Conservation (phyloP, 139 green algal species). For the Desmodesmus armatus region DNA sequence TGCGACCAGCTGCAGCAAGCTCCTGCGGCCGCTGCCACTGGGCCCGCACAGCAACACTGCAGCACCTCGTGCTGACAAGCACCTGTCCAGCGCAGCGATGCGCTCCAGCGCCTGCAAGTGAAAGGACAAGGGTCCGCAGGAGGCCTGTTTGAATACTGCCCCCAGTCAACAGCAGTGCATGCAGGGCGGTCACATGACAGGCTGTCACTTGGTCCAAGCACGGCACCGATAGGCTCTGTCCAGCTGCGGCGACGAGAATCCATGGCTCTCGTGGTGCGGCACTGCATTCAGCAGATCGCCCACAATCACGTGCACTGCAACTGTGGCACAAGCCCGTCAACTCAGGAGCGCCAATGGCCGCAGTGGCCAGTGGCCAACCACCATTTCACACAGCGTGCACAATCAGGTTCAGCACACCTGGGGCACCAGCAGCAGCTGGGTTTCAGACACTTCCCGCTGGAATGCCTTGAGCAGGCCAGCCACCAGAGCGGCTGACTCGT, state of each 20-base stretch:
- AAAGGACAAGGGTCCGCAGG: too few relatives aligned
- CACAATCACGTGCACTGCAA: too few relatives aligned
- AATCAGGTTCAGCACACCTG: slow-evolving; percentile 43
- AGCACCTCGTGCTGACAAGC: slow-evolving; percentile 66
- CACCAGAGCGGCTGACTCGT: neutral
- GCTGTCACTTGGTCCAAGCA: too few relatives aligned
- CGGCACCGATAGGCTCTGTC: too few relatives aligned
- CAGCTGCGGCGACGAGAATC: too few relatives aligned
- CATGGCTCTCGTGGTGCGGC: too few relatives aligned
- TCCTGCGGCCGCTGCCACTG: slow-evolving; percentile 63
- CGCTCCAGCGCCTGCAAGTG: slow-evolving; percentile 65
- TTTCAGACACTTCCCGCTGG: slow-evolving; percentile 9
- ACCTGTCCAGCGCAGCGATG: slow-evolving; percentile 72
- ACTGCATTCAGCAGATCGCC: too few relatives aligned
- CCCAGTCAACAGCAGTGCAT: too few relatives aligned
- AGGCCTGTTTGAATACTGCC: too few relatives aligned
- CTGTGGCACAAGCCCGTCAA: neutral
- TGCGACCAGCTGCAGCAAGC: slow-evolving; percentile 64
- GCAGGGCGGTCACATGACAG: too few relatives aligned
- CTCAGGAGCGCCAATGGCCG: neutral
- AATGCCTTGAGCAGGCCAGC: slow-evolving; percentile 16
- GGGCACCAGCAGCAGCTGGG: slow-evolving; percentile 51
- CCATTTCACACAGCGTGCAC: neutral
- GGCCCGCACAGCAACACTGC: slow-evolving; percentile 74
- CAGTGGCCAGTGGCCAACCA: neutral